Percentiles rank a stretch among this genome's conserved stretches.
Conservation (phyloP, 2,329 filamentous ascomycete genomes). For the Colletotrichum falcatum region DNA sequence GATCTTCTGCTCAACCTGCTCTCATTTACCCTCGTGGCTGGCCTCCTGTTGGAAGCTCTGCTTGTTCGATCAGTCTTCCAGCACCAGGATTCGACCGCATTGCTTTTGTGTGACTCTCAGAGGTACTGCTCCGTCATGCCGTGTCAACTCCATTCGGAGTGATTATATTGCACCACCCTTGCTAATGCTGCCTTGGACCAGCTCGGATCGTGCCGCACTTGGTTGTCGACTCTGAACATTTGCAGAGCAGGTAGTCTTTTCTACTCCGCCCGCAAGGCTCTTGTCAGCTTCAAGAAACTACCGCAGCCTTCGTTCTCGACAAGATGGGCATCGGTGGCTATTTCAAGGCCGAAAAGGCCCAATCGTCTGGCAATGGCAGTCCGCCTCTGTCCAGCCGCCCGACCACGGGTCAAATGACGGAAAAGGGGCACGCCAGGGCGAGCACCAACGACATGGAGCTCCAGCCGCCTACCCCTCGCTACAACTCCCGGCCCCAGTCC, state of each 20-base stretch:
- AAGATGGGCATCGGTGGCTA: conserved; percentile 72
- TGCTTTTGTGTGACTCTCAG: conserved; percentile 14
- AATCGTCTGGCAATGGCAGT: conserved; percentile 44
- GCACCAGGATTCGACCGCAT: conserved; percentile 4
- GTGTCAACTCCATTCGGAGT: neutral
- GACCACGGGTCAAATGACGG: conserved; percentile 49
- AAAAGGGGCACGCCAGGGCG: conserved; percentile 50
- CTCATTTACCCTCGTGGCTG: neutral
- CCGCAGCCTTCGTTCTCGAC: conserved; percentile 8
- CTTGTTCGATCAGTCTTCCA: neutral
- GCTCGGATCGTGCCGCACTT: neutral
- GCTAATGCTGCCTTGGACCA: neutral
- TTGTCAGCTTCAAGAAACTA: neutral
- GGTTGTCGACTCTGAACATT: conserved; percentile 1
- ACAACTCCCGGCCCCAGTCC: conserved; percentile 65
- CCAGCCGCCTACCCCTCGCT: conserved; percentile 60
- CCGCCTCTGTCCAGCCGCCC: conserved; percentile 41
- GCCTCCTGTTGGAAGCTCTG: neutral
- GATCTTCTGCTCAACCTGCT: neutral
- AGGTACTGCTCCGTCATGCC: conserved; percentile 4
- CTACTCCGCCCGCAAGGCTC: neutral
- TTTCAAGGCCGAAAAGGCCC: conserved; percentile 67
- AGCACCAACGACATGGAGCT: conserved; percentile 60
- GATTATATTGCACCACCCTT: neutral
- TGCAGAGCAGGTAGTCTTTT: neutral